Evolutionary conservation across 768 basidiomycete species (phyloP).

Genomic region (Lentinus brumalis): DNA sequence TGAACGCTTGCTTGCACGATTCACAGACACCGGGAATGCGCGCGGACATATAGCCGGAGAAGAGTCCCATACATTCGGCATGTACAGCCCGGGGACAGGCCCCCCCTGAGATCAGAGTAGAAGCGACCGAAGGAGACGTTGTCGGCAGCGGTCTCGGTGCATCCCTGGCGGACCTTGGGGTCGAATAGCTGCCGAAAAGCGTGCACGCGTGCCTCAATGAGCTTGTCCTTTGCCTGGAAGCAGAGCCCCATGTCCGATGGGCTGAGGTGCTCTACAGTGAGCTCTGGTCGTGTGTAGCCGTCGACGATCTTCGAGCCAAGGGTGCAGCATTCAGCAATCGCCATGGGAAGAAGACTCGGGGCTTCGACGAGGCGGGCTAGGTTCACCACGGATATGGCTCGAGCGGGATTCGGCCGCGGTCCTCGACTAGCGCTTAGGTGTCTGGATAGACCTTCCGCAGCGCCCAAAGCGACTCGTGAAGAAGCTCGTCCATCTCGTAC

Average conservation of each 20-base stretch:
- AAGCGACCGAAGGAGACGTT: neutral
- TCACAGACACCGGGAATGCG: too few species aligned
- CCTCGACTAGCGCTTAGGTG: neutral
- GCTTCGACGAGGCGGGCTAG: slow-evolving; percentile 9
- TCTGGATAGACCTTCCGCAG: too few species aligned
- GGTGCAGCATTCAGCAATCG: neutral
- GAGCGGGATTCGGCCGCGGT: neutral
- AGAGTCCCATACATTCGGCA: neutral
- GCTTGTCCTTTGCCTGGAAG: neutral
- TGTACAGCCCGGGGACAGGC: neutral
- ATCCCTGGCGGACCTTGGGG: neutral
- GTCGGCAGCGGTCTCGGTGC: neutral
- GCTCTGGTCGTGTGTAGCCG: slow-evolving; percentile 3
- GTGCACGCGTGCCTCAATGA: neutral
- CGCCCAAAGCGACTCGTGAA: too few species aligned
- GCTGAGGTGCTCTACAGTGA: neutral
- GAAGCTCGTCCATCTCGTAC: too few species aligned
- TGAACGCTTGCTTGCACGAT: too few species aligned
- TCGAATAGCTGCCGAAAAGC: neutral
- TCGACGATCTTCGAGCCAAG: neutral
- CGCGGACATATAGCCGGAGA: too few species aligned
- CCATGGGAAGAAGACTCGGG: neutral
- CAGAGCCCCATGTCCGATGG: neutral
- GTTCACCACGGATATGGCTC: slow-evolving; percentile 8
- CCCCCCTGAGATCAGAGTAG: neutral